phyloP scores from a whole-genome alignment of 169 alveolate species.

The Plasmodium knowlesi region DNA sequence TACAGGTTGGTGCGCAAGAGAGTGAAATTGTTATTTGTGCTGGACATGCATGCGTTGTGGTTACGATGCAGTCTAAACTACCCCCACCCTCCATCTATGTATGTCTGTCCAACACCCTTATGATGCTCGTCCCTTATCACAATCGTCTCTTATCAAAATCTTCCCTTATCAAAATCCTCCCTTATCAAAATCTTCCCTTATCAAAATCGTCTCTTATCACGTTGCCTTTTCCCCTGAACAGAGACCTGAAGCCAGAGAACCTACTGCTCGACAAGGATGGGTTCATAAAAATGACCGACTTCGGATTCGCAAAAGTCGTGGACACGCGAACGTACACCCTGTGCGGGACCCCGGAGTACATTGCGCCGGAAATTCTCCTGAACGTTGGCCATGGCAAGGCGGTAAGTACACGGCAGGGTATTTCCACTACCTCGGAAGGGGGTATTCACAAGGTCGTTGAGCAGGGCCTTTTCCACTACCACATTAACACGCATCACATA shows the following conservation, averaged over 20 bases:
- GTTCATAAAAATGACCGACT: conserved; percentile 97
- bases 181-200: too few species aligned
- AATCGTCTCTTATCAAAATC: too few species aligned
- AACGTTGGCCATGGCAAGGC: conserved; percentile 96
- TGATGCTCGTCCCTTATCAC: too few species aligned
- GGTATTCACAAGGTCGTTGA: too few species aligned
- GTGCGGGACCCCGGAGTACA: conserved; percentile 99
- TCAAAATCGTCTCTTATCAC: too few species aligned
- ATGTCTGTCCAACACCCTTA: neutral
- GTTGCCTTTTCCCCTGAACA: conserved; percentile 17
- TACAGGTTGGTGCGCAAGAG: conserved; percentile 82
- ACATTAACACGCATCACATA: too few species aligned
- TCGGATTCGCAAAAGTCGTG: conserved; percentile 99
- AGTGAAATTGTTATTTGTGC: neutral
- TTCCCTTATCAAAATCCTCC: too few species aligned
- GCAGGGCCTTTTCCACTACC: too few species aligned
- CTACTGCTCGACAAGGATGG: conserved; percentile 97
- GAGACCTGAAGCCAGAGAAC: conserved; percentile 98
- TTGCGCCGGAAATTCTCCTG: conserved; percentile 99
- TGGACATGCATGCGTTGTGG: neutral
- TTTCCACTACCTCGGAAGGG: neutral
- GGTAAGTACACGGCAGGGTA: conserved; percentile 78
- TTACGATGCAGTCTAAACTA: too few species aligned
- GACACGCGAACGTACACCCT: conserved; percentile 98
- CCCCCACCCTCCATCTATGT: neutral